Conservation (phyloP, 2,329 filamentous ascomycete genomes). For the Sporothrix dimorphospora region DNA sequence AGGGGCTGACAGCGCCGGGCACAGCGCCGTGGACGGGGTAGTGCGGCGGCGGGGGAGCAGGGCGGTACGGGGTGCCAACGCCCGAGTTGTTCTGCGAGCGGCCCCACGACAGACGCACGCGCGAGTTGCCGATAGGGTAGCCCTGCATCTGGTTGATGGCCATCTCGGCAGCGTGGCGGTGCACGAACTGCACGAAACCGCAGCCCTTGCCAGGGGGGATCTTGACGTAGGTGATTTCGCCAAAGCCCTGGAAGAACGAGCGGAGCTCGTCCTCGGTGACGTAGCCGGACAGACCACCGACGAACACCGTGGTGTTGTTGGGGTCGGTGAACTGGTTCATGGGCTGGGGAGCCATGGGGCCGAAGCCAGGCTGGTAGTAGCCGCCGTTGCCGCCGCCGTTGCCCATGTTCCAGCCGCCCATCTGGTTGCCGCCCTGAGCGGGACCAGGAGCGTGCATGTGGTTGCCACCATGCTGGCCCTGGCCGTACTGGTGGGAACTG, state of each 20-base stretch:
- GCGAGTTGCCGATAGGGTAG: slow-evolving; percentile 98
- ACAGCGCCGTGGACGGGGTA: slow-evolving; percentile 45
- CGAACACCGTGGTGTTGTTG: slow-evolving; percentile 99
- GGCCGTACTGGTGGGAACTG: slow-evolving; percentile 47
- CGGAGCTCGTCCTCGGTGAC: slow-evolving; percentile 99
- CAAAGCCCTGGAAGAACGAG: slow-evolving; percentile 99
- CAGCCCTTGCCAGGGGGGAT: slow-evolving; percentile 99
- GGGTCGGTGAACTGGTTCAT: slow-evolving; percentile 99
- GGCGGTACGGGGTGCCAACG: slow-evolving; percentile 94
- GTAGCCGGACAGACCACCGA: slow-evolving; percentile 94
- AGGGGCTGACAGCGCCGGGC: slow-evolving; percentile 47
- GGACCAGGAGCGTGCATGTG: slow-evolving; percentile 48
- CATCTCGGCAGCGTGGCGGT: slow-evolving; percentile 98
- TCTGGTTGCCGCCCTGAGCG: slow-evolving; percentile 47
- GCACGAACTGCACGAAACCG: slow-evolving; percentile 98
- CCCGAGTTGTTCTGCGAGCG: slow-evolving; percentile 97
- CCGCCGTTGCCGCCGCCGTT: slow-evolving; percentile 37
- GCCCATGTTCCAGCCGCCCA: slow-evolving; percentile 44
- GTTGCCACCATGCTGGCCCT: slow-evolving; percentile 42
- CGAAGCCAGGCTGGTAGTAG: slow-evolving; percentile 44
- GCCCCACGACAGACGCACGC: slow-evolving; percentile 96
- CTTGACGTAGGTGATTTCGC: slow-evolving; percentile 99
- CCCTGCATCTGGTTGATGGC: slow-evolving; percentile 99
- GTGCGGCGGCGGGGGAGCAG: slow-evolving; percentile 71
- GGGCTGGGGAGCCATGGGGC: slow-evolving; percentile 41